Conservation (phyloP, 306 rosid species). For the Morella rubra region DNA sequence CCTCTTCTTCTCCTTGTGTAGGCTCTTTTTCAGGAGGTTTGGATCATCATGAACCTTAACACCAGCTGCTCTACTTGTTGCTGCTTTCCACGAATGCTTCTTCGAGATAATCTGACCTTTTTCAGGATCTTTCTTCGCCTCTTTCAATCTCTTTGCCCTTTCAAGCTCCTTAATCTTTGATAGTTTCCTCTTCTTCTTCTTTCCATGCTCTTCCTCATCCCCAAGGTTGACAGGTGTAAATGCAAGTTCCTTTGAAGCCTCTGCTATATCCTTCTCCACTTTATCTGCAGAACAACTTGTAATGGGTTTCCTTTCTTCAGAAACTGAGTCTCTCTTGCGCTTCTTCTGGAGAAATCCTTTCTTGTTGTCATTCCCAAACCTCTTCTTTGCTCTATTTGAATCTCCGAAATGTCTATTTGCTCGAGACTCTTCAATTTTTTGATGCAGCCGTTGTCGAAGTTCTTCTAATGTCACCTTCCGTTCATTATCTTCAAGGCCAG, state of each 20-base stretch:
- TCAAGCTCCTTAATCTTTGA: slow-evolving; percentile 74
- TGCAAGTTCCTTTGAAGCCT: slow-evolving; percentile 71
- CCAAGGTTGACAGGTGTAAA: slow-evolving; percentile 72
- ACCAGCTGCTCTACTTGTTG: slow-evolving; percentile 78
- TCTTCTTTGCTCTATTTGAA: slow-evolving; percentile 44
- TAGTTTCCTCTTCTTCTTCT: slow-evolving; percentile 64
- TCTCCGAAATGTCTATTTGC: slow-evolving; percentile 33
- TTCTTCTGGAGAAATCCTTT: slow-evolving; percentile 31
- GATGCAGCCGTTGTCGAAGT: slow-evolving; percentile 45
- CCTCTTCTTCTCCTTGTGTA: slow-evolving; percentile 65
- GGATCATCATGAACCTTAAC: slow-evolving; percentile 84
- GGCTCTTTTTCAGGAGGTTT: slow-evolving; percentile 52
- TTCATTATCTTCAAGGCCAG: slow-evolving; percentile 36
- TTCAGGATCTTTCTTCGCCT: slow-evolving; percentile 73
- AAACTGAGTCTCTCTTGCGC: slow-evolving; percentile 49
- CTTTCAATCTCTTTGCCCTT: slow-evolving; percentile 62
- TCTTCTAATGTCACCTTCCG: slow-evolving; percentile 48
- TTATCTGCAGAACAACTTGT: slow-evolving; percentile 16
- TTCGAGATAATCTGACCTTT: slow-evolving; percentile 57
- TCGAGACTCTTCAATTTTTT: slow-evolving; percentile 37
- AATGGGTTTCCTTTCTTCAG: slow-evolving; percentile 32
- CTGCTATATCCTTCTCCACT: slow-evolving; percentile 57
- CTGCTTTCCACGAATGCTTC: slow-evolving; percentile 74
- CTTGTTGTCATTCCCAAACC: slow-evolving; percentile 29
- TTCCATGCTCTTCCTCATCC: slow-evolving; percentile 49